Base-by-base conservation (phyloP, 2,329 filamentous ascomycete genomes). In the Calonectria hawksworthii region DNA sequence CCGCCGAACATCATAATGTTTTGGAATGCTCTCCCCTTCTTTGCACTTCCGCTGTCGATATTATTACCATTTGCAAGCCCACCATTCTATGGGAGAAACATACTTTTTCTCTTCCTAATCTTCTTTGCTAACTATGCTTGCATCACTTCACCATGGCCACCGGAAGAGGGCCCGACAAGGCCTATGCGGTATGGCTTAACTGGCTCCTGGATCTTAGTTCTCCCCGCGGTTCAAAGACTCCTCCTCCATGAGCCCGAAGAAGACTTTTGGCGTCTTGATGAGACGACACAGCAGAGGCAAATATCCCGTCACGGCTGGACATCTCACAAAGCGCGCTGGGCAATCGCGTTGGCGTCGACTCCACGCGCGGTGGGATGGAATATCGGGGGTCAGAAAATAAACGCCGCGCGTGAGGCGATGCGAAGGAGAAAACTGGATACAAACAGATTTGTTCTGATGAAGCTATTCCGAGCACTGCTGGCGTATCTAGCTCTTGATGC, bases 281-380 rank as follows among this genome's bases (percentile, higher is more conserved):
- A 74, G 7, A 52, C 63, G 6, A 74, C 69, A 9, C n/a, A 28
- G 51, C 26, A 52, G 23, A 1, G 51, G 66, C 16, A 69, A 66
- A 6, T 56, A 32, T 4, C 67, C 69, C 5, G 59, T 7, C 59
- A 18, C 2, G 74, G 74, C 34, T 70, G 68, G 52, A 74, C 64
- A 1, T 64, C 68, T 61, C 32, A 34, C 8, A 77, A 76, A 23
- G n/a, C 70, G 18, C 28, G 47, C n/a, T 76, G 75, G 75, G 75
- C 75, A 4, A 30, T 34, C 3, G 68, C 63, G 21, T 38, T 78
- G 16, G 73, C 47, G 3, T 14, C 41, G 1, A 38, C 73, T 14
- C 68, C 75, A n/a, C 73, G 76, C 28, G 76, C 56, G 6, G 66
- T 78, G 14, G 73, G 75, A 1, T 76, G 75, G 75, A 77, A 77